Evolutionary conservation across 83 land plant genomes (phyloP).

Genomic region (Thuja plicata): DNA sequence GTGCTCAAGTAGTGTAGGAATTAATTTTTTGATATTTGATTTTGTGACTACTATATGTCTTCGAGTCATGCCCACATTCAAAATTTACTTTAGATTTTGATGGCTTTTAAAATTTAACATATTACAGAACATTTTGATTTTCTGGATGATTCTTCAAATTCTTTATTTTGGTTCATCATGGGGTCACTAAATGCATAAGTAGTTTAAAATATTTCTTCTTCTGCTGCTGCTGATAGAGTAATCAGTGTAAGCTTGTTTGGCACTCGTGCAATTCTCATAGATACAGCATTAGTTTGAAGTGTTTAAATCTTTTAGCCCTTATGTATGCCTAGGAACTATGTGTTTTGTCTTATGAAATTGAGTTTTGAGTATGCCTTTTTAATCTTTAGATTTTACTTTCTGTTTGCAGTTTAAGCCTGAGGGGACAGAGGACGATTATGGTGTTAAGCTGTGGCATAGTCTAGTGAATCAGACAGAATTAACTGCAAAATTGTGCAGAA

Average conservation of each 20-base stretch:
- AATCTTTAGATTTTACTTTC: not conserved
- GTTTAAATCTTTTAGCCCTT: not conserved
- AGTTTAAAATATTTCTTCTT: not conserved
- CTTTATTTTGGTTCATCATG: not conserved
- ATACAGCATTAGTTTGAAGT: not conserved
- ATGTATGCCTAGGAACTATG: not conserved
- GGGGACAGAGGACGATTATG: conserved; percentile 60
- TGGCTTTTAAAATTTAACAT: not conserved
- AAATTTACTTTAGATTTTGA: not conserved
- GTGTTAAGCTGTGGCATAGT: conserved; percentile 83
- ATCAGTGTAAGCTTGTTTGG: not conserved
- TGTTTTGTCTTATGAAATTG: not conserved
- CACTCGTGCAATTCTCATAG: not conserved
- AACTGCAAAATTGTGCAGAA: conserved; percentile 84
- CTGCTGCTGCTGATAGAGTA: not conserved
- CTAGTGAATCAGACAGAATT: conserved; percentile 91
- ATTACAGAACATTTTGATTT: not conserved
- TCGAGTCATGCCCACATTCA: not conserved
- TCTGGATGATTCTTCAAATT: not conserved
- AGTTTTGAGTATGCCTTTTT: not conserved
- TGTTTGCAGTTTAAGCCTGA: conserved; percentile 7
- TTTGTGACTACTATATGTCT: not conserved
- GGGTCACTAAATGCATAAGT: not conserved
- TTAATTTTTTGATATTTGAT: not conserved
- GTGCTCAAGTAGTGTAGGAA: not conserved